Base-by-base conservation (phyloP, 129 eudicot species). In the Ambrosia artemisiifolia region DNA sequence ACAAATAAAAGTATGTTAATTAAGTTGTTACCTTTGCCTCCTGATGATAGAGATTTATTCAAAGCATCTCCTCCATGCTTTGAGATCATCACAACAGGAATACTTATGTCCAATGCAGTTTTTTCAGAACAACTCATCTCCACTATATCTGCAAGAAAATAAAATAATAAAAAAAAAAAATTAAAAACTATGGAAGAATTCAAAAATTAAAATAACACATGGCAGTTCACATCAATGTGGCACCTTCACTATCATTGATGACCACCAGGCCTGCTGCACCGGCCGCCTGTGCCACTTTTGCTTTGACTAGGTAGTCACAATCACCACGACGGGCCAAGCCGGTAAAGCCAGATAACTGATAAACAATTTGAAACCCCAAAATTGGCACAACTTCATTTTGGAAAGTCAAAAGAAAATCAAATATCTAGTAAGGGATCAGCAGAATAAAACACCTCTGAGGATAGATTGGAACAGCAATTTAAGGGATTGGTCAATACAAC, bases 221-320 rank as follows among this genome's bases (percentile, higher is more conserved):
- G 59, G 5, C 57, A 63, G 36, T 44, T 59, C 42, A 24, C 55
- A 60, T 48, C 71, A 50, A 70, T 8, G 48, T n/a, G 68, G 78
- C 74, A 90, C 99, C 99, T 88, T 88, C 89, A 24, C 71, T 75
- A 44, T 84, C 81, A 83, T 86, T 94, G 70, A 88, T 78, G 65
- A 94, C 82, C 76, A 94, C 70, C 77, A 94, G 71, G 71, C 82
- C 89, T 50, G 86, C 75, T 61, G 99, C 99, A 47, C 94, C 97
- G 64, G 80, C 97, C 7, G 83, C 86, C 83, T 94, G 93, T 46
- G 97, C 94, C 78, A 82, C 53, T 79, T 84, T 65, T 43, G 99
- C 99, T 79, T 88, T 94, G 18, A 70, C 44, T 57, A 83, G 79
- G 74, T 83, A 94, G 34, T 81, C 87, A 80, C 99, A 94, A 61